phyloP scores from a whole-genome alignment of 2,329 filamentous ascomycete species.

The Aureobasidium namibiae region DNA sequence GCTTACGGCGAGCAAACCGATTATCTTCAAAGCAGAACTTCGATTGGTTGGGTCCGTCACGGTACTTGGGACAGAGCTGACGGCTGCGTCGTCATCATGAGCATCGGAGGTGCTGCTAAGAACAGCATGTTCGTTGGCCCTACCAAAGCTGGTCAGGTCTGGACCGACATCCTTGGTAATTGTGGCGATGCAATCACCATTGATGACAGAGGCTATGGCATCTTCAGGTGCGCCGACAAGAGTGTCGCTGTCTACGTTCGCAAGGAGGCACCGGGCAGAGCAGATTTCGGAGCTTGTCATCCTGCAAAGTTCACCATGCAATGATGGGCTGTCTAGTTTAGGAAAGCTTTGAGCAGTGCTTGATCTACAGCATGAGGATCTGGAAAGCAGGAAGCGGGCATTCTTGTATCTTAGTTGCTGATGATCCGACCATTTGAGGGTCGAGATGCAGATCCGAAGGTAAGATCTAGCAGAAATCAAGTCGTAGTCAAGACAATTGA shows the following conservation, averaged over 20 bases:
- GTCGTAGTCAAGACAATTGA: background rate
- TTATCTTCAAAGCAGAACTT: slow-evolving; percentile 53
- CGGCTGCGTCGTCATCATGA: slow-evolving; percentile 28
- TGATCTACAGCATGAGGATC: background rate
- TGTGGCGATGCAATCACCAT: slow-evolving; percentile 50
- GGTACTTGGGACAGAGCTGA: slow-evolving; percentile 39
- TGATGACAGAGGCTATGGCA: slow-evolving; percentile 49
- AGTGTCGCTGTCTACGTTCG: slow-evolving; percentile 58
- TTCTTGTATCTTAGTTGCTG: background rate
- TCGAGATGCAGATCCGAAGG: background rate
- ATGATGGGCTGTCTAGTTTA: background rate
- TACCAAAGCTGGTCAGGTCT: slow-evolving; percentile 42
- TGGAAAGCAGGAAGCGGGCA: background rate
- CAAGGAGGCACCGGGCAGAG: slow-evolving; percentile 44
- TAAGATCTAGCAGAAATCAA: background rate
- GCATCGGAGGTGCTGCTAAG: slow-evolving; percentile 40
- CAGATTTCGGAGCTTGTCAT: slow-evolving; percentile 29
- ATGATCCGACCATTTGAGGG: background rate
- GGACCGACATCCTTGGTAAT: slow-evolving; percentile 56
- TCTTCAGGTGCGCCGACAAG: slow-evolving; percentile 46
- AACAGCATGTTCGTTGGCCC: slow-evolving; percentile 55
- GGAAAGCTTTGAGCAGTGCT: background rate
- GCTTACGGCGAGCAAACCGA: slow-evolving; percentile 58
- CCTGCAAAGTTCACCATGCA: slow-evolving; percentile 13
- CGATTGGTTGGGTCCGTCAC: slow-evolving; percentile 52